These are phyloP conservation scores for Xylariaceae sp. DNA, from an alignment of 2,329 filamentous ascomycete species.

Conservation along the genomic window DNA sequence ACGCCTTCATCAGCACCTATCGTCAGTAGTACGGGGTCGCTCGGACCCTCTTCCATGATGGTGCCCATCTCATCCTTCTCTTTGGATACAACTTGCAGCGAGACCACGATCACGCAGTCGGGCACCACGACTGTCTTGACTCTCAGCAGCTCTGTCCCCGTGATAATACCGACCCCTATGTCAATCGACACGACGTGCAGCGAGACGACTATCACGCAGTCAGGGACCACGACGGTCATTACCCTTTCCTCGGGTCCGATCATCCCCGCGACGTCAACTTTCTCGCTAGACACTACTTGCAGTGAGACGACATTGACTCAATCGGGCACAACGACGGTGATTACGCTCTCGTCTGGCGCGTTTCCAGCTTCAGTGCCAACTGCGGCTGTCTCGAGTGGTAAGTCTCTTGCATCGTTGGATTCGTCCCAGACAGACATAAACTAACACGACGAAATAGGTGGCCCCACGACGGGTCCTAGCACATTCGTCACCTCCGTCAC, in stretches of 20 bases:
- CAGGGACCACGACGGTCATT: constrained; percentile 13
- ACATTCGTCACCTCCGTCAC: constrained; percentile 26
- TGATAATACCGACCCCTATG: background rate
- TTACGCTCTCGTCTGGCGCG: constrained; percentile 9
- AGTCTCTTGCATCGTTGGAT: no score
- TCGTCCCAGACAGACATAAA: no score
- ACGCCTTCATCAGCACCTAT: constrained; percentile 5
- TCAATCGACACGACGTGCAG: constrained; percentile 17
- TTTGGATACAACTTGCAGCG: constrained; percentile 17
- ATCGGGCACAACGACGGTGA: constrained; percentile 8
- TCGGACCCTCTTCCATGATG: constrained; percentile 5
- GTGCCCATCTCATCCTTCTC: constrained; percentile 9
- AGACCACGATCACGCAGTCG: constrained; percentile 16
- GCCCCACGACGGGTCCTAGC: constrained; percentile 13
- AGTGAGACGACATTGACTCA: constrained; percentile 16
- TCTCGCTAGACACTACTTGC: constrained; percentile 15
- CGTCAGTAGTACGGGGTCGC: constrained; percentile 3
- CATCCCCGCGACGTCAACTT: background rate
- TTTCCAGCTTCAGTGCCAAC: constrained; percentile 6
- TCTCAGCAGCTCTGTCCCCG: constrained; percentile 4
- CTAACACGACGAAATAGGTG: no score
- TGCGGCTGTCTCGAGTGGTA: constrained; percentile 15
- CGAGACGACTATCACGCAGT: constrained; percentile 17
- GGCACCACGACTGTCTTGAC: constrained; percentile 12
- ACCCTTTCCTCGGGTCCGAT: constrained; percentile 7